A percentile compares a stretch with the other conserved stretches of the same genome.
phyloP scores from a whole-genome alignment of 2,329 filamentous ascomycete species.

The Colletotrichum theobromicola region DNA sequence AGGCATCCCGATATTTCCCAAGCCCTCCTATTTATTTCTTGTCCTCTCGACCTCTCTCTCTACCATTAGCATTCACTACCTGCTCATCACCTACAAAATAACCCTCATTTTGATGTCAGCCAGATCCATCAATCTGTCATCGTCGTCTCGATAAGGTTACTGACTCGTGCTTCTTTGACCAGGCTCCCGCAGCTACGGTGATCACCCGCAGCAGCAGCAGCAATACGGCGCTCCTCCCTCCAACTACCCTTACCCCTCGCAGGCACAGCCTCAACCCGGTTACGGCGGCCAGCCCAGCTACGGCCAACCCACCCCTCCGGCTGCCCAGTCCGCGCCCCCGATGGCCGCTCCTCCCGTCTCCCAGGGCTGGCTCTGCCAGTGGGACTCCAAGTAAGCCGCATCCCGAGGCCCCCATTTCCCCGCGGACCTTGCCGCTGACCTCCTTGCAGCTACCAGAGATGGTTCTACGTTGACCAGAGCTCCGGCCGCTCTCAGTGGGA shows the following conservation, averaged over 20 bases:
- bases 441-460: slow-evolving; percentile 52
- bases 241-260: slow-evolving; percentile 21
- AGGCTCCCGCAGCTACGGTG: slow-evolving; percentile 20
- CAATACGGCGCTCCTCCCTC: slow-evolving; percentile 22
- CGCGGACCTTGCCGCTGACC: not conserved
- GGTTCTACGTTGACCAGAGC: slow-evolving; percentile 68
- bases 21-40: not conserved
- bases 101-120: not conserved
- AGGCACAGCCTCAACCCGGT: slow-evolving; percentile 21
- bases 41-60: not conserved
- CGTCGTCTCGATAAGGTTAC: slow-evolving; percentile 17
- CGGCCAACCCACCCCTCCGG: slow-evolving; percentile 18
- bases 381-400: slow-evolving; percentile 52
- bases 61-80: not conserved
- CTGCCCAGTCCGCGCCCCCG: slow-evolving; percentile 35
- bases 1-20: not conserved
- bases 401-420: not conserved
- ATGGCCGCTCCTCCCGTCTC: slow-evolving; percentile 44
- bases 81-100: not conserved
- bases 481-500: slow-evolving; percentile 71
- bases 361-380: slow-evolving; percentile 67
- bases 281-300: slow-evolving; percentile 20
- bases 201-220: slow-evolving; percentile 23
- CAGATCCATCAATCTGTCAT: not conserved
- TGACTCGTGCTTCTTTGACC: slow-evolving; percentile 7